Evolutionary conservation across 2,329 filamentous ascomycete genomes (phyloP).

Genomic region (Colletotrichum tofieldiae): DNA sequence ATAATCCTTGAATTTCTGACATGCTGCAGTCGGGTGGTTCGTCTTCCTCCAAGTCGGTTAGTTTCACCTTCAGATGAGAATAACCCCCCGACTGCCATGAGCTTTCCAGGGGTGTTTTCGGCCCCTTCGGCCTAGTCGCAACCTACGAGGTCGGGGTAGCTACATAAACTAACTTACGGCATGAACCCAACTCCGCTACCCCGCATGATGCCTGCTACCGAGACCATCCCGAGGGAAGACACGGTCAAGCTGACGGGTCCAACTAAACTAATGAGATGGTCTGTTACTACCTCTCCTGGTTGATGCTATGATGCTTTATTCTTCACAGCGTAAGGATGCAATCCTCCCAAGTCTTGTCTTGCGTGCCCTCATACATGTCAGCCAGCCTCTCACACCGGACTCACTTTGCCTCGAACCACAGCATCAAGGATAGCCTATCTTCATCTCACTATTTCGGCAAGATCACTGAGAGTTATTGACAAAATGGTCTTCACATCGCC

Average conservation of each 20-base stretch:
- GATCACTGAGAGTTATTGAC: not conserved
- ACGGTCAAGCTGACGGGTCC: slow-evolving; percentile 10
- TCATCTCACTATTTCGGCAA: not conserved
- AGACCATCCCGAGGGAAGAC: slow-evolving; percentile 37
- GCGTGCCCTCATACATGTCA: not conserved
- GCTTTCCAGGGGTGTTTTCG: slow-evolving; percentile 19
- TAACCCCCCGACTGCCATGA: not conserved
- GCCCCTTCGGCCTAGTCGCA: slow-evolving; percentile 12
- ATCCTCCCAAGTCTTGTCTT: not conserved
- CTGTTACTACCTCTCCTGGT: not conserved
- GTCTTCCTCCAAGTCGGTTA: not conserved
- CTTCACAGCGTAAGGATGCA: not conserved
- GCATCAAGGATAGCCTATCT: not conserved
- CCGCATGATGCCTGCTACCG: slow-evolving; percentile 34
- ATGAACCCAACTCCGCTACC: slow-evolving; percentile 25
- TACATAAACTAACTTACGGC: not conserved
- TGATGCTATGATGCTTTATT: not conserved
- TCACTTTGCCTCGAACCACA: not conserved
- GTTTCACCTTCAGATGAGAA: not conserved
- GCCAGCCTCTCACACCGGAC: not conserved
- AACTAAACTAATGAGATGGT: not conserved
- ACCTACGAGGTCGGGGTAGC: not conserved
- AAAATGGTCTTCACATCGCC: slow-evolving; percentile 61
- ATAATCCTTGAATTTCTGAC: slow-evolving; percentile 50
- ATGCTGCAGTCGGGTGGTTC: slow-evolving; percentile 39